phyloP scores from a whole-genome alignment of 495 filamentous ascomycete species.

The Xylaria acuta region DNA sequence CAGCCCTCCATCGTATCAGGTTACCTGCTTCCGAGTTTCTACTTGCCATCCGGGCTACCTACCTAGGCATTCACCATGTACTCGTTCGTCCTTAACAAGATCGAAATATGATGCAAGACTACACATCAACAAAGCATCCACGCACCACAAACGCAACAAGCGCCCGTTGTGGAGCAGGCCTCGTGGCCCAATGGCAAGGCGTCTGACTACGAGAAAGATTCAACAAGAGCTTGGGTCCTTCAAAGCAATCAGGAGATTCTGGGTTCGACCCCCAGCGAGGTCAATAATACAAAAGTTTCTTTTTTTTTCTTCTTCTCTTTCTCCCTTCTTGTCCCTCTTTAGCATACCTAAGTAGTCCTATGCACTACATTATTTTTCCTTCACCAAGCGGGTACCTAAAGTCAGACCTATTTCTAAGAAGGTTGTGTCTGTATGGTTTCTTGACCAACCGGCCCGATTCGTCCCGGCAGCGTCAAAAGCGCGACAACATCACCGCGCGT shows the following conservation, averaged over 20 bases:
- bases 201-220: conserved; percentile 23
- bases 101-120: background rate
- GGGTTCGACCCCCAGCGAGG: conserved; percentile 29
- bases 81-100: background rate
- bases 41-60: no score
- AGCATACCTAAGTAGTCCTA: no score
- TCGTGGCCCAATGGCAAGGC: conserved; percentile 29
- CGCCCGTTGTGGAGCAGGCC: background rate
- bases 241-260: conserved; percentile 23
- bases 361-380: no score
- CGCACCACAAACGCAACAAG: background rate
- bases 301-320: background rate
- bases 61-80: background rate
- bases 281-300: background rate
- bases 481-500: no score
- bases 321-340: no score
- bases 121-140: background rate
- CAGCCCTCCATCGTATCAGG: no score
- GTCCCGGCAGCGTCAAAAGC: background rate
- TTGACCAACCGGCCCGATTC: background rate
- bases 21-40: no score
- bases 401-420: no score
- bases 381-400: no score
- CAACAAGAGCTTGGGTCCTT: background rate
- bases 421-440: no score